Percentiles rank a stretch among this genome's conserved stretches.
Conservation (phyloP, 2,329 filamentous ascomycete species). For the Fusarium sp. region DNA sequence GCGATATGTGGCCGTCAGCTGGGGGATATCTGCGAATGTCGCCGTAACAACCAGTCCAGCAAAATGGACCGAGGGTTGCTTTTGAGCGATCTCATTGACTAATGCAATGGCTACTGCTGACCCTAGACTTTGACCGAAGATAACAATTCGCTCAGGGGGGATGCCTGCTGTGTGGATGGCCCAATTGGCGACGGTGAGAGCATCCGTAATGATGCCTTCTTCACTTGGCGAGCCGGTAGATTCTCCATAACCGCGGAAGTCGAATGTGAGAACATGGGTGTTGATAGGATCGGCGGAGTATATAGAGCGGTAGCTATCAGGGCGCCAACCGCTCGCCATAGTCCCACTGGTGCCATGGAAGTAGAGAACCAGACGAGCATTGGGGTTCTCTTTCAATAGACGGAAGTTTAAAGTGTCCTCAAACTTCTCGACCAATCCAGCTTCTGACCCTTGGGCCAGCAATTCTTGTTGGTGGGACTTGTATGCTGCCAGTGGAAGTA, state of each 20-base stretch:
- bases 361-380: constrained; percentile 58
- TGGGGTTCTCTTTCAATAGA: constrained; percentile 58
- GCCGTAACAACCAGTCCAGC: constrained; percentile 61
- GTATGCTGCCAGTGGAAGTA: constrained; percentile 67
- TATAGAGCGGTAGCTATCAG: constrained; percentile 66
- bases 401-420: constrained; percentile 51
- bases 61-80: constrained; percentile 45
- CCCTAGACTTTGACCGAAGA: constrained; percentile 70
- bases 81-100: constrained; percentile 45
- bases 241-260: constrained; percentile 70
- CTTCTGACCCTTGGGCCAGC: constrained; percentile 43
- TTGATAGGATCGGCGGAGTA: constrained; percentile 61
- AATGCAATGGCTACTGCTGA: constrained; percentile 53
- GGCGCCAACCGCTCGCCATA: constrained; percentile 64
- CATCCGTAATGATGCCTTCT: constrained; percentile 64
- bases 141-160: constrained; percentile 64
- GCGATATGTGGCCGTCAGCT: constrained; percentile 61
- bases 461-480: constrained; percentile 57
- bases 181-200: constrained; percentile 63
- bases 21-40: constrained; percentile 60
- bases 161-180: constrained; percentile 63
- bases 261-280: constrained; percentile 68
- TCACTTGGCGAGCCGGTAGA: constrained; percentile 67
- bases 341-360: constrained; percentile 69
- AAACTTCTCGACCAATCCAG: constrained; percentile 8